Base-by-base conservation (phyloP, 345 rosid genomes). In the Carallia brachiata region DNA sequence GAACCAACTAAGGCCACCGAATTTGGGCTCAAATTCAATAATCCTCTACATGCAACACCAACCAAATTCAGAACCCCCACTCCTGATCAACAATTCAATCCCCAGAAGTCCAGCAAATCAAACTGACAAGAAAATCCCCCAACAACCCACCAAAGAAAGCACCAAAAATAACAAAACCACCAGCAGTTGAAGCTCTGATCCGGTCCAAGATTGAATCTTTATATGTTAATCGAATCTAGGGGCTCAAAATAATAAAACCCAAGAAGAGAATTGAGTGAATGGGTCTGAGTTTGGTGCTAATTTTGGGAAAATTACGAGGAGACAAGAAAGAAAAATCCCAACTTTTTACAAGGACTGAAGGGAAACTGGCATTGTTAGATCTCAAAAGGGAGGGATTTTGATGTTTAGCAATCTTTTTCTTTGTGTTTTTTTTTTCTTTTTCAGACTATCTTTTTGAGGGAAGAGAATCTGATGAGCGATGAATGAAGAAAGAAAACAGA, bases 321-420 rank as follows among this genome's bases (percentile, higher is more conserved):
- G 6, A 32, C 34, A 32, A 32, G 34, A 32, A 1, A 32, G 59
- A 75, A 77, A 79, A 85, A 75, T 78, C 85, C 83, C 79, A 75
- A 71, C 32, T 70, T 72, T 23, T 18, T 65, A 68, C 61, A 75
- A 47, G 64, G 31, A 53, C 8, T n/a, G 40, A 37, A 37, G 59
- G 63, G 47, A 57, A 73, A 58, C 68, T 73, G 83, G 74, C 83
- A 80, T 79, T 80, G 70, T 71, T 73, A 85, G 85, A 85, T 84
- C 88, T 78, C 72, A 72, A 52, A 71, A 70, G 60, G 34, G 34
- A 70, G 60, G 34, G 34, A 4, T 32, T 32, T 32, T 32, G 34
- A 32, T 32, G 34, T 32, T 32, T 32, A 32, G 34, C 62, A 18
- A 12, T 61, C 3, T 7, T 28, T 28, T 39, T 1, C 27, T 7